Evolutionary conservation across 2,329 filamentous ascomycete genomes (phyloP).

Genomic region (Cercospora canescens): DNA sequence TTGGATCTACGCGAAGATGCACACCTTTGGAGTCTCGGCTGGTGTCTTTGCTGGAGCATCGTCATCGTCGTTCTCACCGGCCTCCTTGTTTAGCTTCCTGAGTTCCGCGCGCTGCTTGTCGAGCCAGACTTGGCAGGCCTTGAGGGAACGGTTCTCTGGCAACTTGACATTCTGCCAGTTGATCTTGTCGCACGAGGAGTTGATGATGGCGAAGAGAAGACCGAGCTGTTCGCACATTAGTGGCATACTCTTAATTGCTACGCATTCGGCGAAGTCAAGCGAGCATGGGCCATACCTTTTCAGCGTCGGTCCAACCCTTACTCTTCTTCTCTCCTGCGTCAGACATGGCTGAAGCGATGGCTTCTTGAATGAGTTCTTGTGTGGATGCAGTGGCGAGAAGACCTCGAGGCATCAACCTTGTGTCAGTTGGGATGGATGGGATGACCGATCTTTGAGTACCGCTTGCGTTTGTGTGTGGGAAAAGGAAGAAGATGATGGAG

Average conservation of each 20-base stretch:
- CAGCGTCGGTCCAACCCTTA: constrained; percentile 36
- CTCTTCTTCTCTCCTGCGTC: constrained; percentile 12
- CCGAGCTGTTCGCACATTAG: constrained; percentile 19
- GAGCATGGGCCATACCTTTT: constrained; percentile 31
- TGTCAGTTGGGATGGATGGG: constrained; percentile 5
- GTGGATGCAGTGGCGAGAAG: background rate
- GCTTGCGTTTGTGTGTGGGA: background rate
- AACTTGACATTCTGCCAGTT: constrained; percentile 32
- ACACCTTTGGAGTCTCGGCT: constrained; percentile 16
- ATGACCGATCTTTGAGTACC: background rate
- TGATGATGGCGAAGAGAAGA: constrained; percentile 34
- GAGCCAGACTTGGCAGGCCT: constrained; percentile 33
- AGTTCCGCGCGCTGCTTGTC: constrained; percentile 35
- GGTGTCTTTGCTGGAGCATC: constrained; percentile 16
- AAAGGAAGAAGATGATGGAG: constrained; percentile 6
- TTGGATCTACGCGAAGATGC: background rate
- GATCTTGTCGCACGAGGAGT: constrained; percentile 25
- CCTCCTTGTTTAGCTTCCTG: constrained; percentile 23
- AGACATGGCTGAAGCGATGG: constrained; percentile 23
- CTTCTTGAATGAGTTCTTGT: constrained; percentile 5
- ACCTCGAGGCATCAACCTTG: background rate
- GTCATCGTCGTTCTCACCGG: constrained; percentile 12
- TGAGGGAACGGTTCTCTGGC: constrained; percentile 34
- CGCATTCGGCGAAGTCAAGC: background rate
- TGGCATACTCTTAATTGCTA: background rate